Evolutionary conservation across 2,329 filamentous ascomycete species (phyloP), one percentile per base, ranked within the genome.

Genomic region (Aspergillus chevalieri): DNA sequence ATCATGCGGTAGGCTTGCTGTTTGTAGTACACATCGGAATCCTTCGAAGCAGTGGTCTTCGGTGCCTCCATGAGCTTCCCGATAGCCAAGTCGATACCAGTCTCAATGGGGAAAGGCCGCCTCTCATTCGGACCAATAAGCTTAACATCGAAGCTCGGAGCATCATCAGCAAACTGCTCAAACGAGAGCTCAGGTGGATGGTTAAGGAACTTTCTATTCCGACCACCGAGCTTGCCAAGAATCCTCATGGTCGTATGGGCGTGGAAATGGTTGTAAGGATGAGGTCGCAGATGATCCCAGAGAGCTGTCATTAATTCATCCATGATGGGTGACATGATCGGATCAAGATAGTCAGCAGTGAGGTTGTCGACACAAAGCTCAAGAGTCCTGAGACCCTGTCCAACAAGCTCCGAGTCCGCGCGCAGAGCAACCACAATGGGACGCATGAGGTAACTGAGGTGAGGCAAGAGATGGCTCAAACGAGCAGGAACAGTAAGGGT

Each of bases 301-400:
- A 99, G 78, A 1, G 92, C 92, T 43, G 90, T 93, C 93, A 98
- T 98, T 42, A 99, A 77, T 65, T 99, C 93, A 61, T 98, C 92
- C 68, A 99, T 97, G 22, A 97, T 94, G 0, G 93, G 94, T 2
- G 92, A 89, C 92, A 98, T 98, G 61, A 99, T 97, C 0, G 93
- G 94, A 60, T 99, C 93, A 12, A 99, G 76, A 64, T 98, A 99
- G 63, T 98, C 93, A 0, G 93, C 92, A 0, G 94, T 98, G 0
- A 99, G 79, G 60, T 99, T 99, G 56, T 99, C 93, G 15, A 99
- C 93, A 62, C 93, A 99, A 2, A 99, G 80, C 64, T 99, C 93
- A 4, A 99, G 75, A 0, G 93, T 99, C 24, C 94, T 79, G 6
- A 99, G 76, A 0, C 93, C 93, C 68, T 98, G 94, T 0, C 91